phyloP scores from a whole-genome alignment of 768 basidiomycete species.

The Lactifluus subvellereus region DNA sequence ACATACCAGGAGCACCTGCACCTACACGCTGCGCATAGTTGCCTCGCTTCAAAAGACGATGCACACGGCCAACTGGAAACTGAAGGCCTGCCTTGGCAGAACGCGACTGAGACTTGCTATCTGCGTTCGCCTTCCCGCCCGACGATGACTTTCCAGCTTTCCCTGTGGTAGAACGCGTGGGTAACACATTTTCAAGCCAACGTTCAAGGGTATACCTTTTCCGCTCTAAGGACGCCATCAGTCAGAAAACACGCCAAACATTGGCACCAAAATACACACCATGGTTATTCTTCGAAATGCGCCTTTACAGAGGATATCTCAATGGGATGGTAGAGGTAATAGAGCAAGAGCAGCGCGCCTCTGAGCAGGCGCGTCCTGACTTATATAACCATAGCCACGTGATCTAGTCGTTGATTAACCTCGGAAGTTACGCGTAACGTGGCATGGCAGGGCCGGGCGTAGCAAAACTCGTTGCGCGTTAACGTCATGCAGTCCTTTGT shows the following conservation, averaged over 20 bases:
- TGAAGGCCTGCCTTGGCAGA: conserved; percentile 73
- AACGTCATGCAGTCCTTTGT: background rate
- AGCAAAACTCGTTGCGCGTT: no score
- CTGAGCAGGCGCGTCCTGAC: background rate
- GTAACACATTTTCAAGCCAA: background rate
- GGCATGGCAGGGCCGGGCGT: no score
- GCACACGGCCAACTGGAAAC: conserved; percentile 90
- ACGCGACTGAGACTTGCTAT: conserved; percentile 56
- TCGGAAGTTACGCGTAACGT: no score
- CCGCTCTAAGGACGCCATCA: conserved; percentile 12
- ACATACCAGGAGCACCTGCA: conserved; percentile 73
- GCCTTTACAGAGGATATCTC: background rate
- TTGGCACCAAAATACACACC: conserved; percentile 2
- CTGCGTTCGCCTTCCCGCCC: conserved; percentile 37
- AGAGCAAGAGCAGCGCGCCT: conserved; percentile 8
- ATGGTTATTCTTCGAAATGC: conserved; percentile 2
- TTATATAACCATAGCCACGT: conserved; percentile 17
- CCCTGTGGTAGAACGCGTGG: conserved; percentile 25
- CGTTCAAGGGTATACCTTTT: conserved; percentile 12
- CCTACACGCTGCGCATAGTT: conserved; percentile 85
- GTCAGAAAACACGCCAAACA: background rate
- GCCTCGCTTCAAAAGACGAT: conserved; percentile 79
- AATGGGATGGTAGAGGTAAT: conserved; percentile 14
- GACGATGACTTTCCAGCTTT: conserved; percentile 40
- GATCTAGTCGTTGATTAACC: background rate